These are phyloP conservation scores for Sophora flavescens DNA, from an alignment of 306 rosid species.

Conservation along the genomic window DNA sequence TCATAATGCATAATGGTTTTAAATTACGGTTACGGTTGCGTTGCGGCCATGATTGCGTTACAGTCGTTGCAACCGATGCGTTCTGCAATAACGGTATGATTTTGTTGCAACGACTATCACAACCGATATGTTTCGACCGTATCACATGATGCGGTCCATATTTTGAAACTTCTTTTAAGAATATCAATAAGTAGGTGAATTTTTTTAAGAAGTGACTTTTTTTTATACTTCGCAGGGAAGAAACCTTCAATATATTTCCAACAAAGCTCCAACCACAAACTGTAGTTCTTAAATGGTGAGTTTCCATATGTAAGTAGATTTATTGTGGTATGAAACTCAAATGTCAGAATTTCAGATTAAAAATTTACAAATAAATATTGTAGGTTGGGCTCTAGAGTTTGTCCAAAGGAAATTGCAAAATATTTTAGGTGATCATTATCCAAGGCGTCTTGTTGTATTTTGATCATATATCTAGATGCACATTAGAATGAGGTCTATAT, in stretches of 20 bases:
- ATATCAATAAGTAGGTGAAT: no score
- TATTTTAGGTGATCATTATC: slow-evolving; percentile 93
- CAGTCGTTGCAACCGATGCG: no score
- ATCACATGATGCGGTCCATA: no score
- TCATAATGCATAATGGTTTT: no score
- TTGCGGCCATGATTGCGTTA: no score
- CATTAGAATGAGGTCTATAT: slow-evolving; percentile 78
- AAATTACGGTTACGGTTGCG: no score
- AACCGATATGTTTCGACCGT: no score
- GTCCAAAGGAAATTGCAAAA: slow-evolving; percentile 81
- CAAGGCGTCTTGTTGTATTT: slow-evolving; percentile 98
- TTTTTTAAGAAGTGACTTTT: no score
- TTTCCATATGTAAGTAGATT: slow-evolving; percentile 41
- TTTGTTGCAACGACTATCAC: no score
- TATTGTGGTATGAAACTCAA: slow-evolving; percentile 30
- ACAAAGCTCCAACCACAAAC: slow-evolving; percentile 81
- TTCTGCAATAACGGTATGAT: no score
- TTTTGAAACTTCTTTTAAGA: no score
- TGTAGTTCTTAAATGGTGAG: slow-evolving; percentile 91
- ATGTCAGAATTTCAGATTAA: slow-evolving; percentile 35
- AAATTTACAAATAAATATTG: slow-evolving; percentile 22
- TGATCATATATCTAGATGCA: slow-evolving; percentile 92
- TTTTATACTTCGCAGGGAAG: slow-evolving; percentile 76
- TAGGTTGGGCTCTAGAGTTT: slow-evolving; percentile 83
- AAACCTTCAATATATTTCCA: slow-evolving; percentile 88